phyloP scores from a whole-genome alignment of 805 yeast genomes.

The Candida ortonii region DNA sequence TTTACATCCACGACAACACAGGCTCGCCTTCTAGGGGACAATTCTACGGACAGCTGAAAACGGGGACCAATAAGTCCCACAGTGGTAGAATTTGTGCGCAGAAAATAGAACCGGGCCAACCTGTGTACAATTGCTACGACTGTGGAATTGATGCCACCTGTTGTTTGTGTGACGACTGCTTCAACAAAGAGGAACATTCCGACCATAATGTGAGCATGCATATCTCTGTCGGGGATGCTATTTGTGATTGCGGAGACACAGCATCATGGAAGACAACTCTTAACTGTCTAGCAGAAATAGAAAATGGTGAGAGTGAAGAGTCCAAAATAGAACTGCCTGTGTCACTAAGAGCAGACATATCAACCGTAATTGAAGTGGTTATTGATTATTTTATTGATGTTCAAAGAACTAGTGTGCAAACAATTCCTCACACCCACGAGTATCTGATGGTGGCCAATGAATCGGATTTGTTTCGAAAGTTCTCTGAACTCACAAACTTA shows the following conservation, averaged over 20 bases:
- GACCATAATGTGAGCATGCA: slow-evolving; percentile 61
- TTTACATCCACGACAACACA: slow-evolving; percentile 11
- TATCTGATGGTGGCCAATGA: slow-evolving; percentile 3
- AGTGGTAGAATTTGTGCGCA: slow-evolving; percentile 68
- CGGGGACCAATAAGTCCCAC: slow-evolving; percentile 37
- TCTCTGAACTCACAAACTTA: slow-evolving; percentile 34
- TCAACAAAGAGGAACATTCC: slow-evolving; percentile 63
- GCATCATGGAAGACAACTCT: slow-evolving; percentile 57
- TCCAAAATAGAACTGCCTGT: slow-evolving; percentile 18
- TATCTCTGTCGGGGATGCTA: slow-evolving; percentile 51
- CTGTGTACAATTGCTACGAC: slow-evolving; percentile 69
- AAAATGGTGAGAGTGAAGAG: slow-evolving; percentile 10
- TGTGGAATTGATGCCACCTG: slow-evolving; percentile 80
- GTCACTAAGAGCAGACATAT: slow-evolving; percentile 21
- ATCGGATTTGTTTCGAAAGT: slow-evolving; percentile 7
- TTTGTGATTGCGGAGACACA: slow-evolving; percentile 73
- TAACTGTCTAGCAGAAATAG: slow-evolving; percentile 41
- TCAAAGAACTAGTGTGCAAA: slow-evolving; percentile 33
- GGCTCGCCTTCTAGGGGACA: slow-evolving; percentile 16
- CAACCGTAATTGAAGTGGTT: slow-evolving; percentile 28
- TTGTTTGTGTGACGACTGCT: slow-evolving; percentile 71
- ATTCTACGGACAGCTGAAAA: slow-evolving; percentile 21
- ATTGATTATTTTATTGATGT: slow-evolving; percentile 43
- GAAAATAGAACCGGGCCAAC: slow-evolving; percentile 57
- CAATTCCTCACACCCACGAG: slow-evolving; percentile 18